Conservation (phyloP, 2,329 filamentous ascomycete genomes). For the Elsinoe arachidis region DNA sequence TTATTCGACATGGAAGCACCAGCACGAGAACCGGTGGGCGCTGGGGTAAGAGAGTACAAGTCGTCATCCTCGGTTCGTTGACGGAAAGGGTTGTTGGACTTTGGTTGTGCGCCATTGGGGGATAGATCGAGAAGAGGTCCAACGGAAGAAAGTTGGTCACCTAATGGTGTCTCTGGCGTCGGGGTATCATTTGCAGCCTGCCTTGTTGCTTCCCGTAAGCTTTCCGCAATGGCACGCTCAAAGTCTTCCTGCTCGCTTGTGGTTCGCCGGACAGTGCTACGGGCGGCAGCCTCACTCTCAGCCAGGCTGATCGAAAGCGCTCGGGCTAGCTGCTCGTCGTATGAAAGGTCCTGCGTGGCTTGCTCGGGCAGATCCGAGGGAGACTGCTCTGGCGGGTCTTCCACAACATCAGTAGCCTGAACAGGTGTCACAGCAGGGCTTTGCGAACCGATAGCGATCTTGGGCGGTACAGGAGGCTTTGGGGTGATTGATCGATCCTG, state of each 20-base stretch:
- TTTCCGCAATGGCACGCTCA: slow-evolving; percentile 28
- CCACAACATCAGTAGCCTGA: background rate
- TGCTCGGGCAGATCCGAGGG: background rate
- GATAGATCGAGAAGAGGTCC: slow-evolving; percentile 23
- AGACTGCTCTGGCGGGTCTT: background rate
- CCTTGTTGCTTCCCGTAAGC: slow-evolving; percentile 18
- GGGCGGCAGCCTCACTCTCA: slow-evolving; percentile 22
- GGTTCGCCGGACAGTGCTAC: slow-evolving; percentile 18
- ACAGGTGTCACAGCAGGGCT: background rate
- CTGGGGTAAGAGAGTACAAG: slow-evolving; percentile 8
- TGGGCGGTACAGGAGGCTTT: slow-evolving; percentile 39
- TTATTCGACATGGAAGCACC: background rate
- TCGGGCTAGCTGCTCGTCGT: slow-evolving; percentile 31
- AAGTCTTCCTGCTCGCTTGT: slow-evolving; percentile 24
- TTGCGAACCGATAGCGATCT: slow-evolving; percentile 26
- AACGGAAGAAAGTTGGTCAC: slow-evolving; percentile 12
- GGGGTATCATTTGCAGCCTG: background rate
- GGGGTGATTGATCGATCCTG: slow-evolving; percentile 34
- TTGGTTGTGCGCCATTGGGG: background rate
- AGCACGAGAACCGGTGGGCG: background rate
- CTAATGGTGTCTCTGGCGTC: slow-evolving; percentile 18
- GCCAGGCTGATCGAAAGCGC: slow-evolving; percentile 29
- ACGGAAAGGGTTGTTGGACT: background rate
- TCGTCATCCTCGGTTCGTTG: background rate
- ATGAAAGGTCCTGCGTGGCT: slow-evolving; percentile 20